Evolutionary conservation across 345 rosid species (phyloP), one percentile per base, ranked within the genome.

Genomic region (Euphorbia lathyris): DNA sequence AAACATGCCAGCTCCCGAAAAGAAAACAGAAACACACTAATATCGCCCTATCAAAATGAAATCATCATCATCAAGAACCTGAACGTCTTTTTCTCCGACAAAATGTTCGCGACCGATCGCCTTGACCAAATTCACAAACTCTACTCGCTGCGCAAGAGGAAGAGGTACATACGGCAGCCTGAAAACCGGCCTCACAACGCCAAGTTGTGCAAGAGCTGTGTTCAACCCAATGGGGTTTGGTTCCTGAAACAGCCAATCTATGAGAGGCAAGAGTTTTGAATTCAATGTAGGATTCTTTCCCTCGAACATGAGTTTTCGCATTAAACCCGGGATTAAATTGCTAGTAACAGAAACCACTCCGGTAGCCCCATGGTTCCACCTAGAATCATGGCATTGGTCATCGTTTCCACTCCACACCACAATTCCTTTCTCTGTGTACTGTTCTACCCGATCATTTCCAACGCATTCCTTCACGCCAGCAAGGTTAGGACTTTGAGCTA

Each of bases 391-490:
- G 57, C 95, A 90, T 76, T 94, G 78, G 65, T 90, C 95, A 65
- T 91, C 97, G 20, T 91, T 91, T 43, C 97, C 96, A 63, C 87
- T 88, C 97, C 97, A 90, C 60, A 90, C 96, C 19, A 87, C 88
- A 45, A 91, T 80, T 25, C 90, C 92, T 12, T 86, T 82, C 34
- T 75, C 79, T 34, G 89, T 85, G 57, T 90, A 88, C 65, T 80
- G 84, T 68, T 81, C 82, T 25, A 90, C 84, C 58, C 95, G 81
- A 50, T 84, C 84, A 74, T 91, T 79, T 3, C 97, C 96, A 14
- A 83, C 82, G 42, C 97, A 90, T 72, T 91, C 97, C 78, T 88
- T 94, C 7, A 90, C 72, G 43, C 97, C 96, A 3, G 95, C 96
- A 65, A 91, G 50, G 77, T 91, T 90, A 0, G 82, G 78, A 68